phyloP scores from a whole-genome alignment of 495 filamentous ascomycete genomes.

The Penicillium taxi region DNA sequence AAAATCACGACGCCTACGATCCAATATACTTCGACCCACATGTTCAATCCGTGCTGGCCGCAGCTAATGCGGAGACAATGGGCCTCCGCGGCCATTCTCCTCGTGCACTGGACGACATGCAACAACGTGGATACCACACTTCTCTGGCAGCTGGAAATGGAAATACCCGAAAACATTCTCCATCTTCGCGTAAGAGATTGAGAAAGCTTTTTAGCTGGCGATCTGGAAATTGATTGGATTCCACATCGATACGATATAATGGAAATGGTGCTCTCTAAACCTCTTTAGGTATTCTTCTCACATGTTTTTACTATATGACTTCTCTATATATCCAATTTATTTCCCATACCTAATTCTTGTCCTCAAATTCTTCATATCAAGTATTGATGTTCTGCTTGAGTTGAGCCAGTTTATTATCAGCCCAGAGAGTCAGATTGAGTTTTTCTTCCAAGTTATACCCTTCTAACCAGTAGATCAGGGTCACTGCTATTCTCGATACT shows the following conservation, averaged over 20 bases:
- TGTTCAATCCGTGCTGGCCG: slow-evolving; percentile 23
- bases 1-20: slow-evolving; percentile 15
- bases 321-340: too few relatives aligned
- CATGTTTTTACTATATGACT: too few relatives aligned
- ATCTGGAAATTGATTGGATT: slow-evolving; percentile 10
- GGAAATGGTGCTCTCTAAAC: not conserved
- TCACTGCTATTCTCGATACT: too few relatives aligned
- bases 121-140: slow-evolving; percentile 14
- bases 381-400: too few relatives aligned
- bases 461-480: too few relatives aligned
- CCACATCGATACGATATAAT: not conserved
- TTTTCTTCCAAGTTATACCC: too few relatives aligned
- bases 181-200: slow-evolving; percentile 13
- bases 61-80: slow-evolving; percentile 24
- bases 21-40: slow-evolving; percentile 21
- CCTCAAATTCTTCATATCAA: too few relatives aligned
- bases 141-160: slow-evolving; percentile 6
- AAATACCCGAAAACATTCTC: slow-evolving; percentile 5
- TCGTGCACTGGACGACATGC: slow-evolving; percentile 20
- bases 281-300: too few relatives aligned
- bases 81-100: slow-evolving; percentile 15
- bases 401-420: too few relatives aligned
- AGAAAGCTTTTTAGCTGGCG: slow-evolving; percentile 24
- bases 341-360: too few relatives aligned
- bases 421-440: too few relatives aligned